These are phyloP conservation scores for Excoecaria agallocha DNA, from an alignment of 345 rosid genomes.

Conservation along the genomic window DNA sequence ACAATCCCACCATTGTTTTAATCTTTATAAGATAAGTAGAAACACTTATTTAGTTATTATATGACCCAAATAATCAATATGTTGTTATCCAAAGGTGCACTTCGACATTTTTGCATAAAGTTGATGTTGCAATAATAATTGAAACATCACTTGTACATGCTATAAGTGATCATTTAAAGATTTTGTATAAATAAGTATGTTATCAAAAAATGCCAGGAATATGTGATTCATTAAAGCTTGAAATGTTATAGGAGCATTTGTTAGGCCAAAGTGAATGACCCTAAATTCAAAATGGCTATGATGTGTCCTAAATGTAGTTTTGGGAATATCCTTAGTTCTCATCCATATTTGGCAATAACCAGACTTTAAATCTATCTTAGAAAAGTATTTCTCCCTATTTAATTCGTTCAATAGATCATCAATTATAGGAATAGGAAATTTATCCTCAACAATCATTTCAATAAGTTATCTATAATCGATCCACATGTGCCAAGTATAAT, in stretches of 20 bases:
- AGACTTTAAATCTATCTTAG: neutral
- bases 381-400: neutral
- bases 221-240: no score
- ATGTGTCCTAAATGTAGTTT: neutral
- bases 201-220: neutral
- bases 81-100: neutral
- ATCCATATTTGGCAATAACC: neutral
- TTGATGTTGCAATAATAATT: neutral
- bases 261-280: neutral
- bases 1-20: neutral
- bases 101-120: neutral
- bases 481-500: neutral
- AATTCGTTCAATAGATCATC: neutral
- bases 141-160: neutral
- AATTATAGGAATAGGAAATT: neutral
- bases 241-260: neutral
- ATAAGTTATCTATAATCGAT: neutral
- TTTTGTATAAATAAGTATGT: neutral
- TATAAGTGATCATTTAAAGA: neutral
- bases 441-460: neutral
- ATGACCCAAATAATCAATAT: neutral
- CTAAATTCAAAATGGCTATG: neutral
- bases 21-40: neutral
- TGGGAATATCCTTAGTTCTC: neutral
- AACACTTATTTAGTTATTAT: neutral